Evolutionary conservation across 1,284 basidiomycete genomes (phyloP).

Genomic region (Clitocybe nebularis): DNA sequence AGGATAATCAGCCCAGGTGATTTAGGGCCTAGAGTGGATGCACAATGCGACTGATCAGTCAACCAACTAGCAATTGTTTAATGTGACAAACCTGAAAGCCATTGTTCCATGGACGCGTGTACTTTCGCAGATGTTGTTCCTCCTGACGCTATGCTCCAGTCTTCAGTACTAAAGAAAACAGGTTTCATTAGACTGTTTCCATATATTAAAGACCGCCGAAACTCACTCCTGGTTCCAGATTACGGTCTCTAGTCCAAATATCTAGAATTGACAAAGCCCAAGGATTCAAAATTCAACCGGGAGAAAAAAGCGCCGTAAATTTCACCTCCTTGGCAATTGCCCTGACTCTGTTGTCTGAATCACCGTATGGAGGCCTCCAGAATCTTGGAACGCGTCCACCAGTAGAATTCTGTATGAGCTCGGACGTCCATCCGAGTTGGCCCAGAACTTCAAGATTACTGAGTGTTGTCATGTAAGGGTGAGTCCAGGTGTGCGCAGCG

Average conservation of each 20-base stretch:
- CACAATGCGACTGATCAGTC: slow-evolving; percentile 3
- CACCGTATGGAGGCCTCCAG: slow-evolving; percentile 80
- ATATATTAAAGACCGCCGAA: slow-evolving; percentile 3
- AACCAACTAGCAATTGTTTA: neutral
- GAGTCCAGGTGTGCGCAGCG: slow-evolving; percentile 78
- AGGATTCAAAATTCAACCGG: neutral
- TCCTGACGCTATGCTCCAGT: slow-evolving; percentile 55
- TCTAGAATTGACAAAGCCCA: slow-evolving; percentile 22
- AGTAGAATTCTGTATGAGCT: slow-evolving; percentile 78
- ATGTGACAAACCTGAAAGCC: slow-evolving; percentile 46
- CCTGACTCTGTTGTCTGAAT: slow-evolving; percentile 68
- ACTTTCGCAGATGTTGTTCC: slow-evolving; percentile 44
- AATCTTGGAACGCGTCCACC: slow-evolving; percentile 68
- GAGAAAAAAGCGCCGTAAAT: neutral
- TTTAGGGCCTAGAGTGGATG: slow-evolving; percentile 48
- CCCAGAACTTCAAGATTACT: slow-evolving; percentile 67
- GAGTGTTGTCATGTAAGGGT: slow-evolving; percentile 78
- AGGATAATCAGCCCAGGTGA: slow-evolving; percentile 74
- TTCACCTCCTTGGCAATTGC: slow-evolving; percentile 63
- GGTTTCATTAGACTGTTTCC: neutral
- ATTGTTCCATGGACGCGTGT: slow-evolving; percentile 43
- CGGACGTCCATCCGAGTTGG: slow-evolving; percentile 79
- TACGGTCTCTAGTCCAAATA: slow-evolving; percentile 67
- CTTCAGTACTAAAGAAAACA: slow-evolving; percentile 51
- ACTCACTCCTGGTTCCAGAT: slow-evolving; percentile 80